A percentile compares a stretch with the other conserved stretches of the same genome.
phyloP scores from a whole-genome alignment of 2,329 filamentous ascomycete genomes.

The Trichoderma gracile region DNA sequence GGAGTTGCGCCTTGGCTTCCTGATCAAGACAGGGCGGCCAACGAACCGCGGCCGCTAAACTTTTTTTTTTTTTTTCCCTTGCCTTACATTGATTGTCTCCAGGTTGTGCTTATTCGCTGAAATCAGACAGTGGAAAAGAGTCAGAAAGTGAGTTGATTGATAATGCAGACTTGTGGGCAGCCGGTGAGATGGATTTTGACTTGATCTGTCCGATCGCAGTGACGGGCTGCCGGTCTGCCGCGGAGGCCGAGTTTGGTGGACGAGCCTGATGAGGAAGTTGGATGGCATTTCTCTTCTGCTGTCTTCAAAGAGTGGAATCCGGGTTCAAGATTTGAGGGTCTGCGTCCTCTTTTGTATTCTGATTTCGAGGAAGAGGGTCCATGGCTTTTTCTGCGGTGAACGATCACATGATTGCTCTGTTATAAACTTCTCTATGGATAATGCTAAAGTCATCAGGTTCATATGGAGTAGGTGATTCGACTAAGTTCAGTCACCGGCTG shows the following conservation, averaged over 20 bases:
- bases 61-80: background rate
- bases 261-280: conserved; percentile 15
- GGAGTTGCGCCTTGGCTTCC: conserved; percentile 29
- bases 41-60: conserved; percentile 10
- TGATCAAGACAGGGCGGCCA: conserved; percentile 25
- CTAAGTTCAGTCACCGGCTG: no score
- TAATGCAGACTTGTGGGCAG: background rate
- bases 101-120: no score
- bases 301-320: background rate
- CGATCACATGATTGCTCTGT: no score
- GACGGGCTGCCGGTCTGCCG: background rate
- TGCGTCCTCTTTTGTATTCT: background rate
- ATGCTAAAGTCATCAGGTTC: no score
- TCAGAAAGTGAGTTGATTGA: background rate
- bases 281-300: background rate
- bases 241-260: background rate
- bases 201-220: no score
- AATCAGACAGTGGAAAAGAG: background rate
- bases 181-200: no score
- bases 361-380: background rate
- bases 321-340: background rate
- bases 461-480: no score
- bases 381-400: background rate
- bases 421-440: no score
- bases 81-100: background rate